phyloP scores from a whole-genome alignment of 495 filamentous ascomycete species.

The Antarctomyces pellizariae region DNA sequence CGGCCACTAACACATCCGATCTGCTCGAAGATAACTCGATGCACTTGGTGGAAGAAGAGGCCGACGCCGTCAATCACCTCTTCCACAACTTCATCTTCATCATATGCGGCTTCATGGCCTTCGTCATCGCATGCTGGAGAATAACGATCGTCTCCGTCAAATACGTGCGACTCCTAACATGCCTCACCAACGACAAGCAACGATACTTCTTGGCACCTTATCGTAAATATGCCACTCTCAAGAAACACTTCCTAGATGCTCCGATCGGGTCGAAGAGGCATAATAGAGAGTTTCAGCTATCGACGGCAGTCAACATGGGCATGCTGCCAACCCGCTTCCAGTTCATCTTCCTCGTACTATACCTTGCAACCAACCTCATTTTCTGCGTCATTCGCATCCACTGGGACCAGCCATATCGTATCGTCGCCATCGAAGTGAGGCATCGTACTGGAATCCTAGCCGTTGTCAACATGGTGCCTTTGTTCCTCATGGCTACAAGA shows the following conservation, averaged over 20 bases:
- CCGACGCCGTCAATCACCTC: slow-evolving; percentile 8
- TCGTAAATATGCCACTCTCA: slow-evolving; percentile 37
- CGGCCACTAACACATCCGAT: no score
- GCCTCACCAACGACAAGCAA: slow-evolving; percentile 40
- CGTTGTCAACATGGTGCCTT: slow-evolving; percentile 54
- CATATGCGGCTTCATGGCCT: slow-evolving; percentile 20
- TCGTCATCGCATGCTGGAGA: slow-evolving; percentile 22
- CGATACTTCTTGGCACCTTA: slow-evolving; percentile 26
- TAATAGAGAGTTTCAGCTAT: slow-evolving; percentile 74
- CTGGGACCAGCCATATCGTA: slow-evolving; percentile 21
- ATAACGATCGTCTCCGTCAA: slow-evolving; percentile 29
- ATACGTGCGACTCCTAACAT: slow-evolving; percentile 53
- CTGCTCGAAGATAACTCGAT: no score
- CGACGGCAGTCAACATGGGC: slow-evolving; percentile 63
- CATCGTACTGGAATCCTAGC: slow-evolving; percentile 70
- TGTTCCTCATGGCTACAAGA: slow-evolving; percentile 32
- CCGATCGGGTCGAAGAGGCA: slow-evolving; percentile 67
- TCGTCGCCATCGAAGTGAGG: slow-evolving; percentile 42
- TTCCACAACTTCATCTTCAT: slow-evolving; percentile 24
- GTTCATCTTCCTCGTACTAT: slow-evolving; percentile 43
- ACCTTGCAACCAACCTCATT: slow-evolving; percentile 51
- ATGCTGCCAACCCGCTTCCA: slow-evolving; percentile 78
- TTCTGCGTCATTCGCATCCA: slow-evolving; percentile 62
- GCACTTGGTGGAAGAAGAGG: slow-evolving; percentile 3
- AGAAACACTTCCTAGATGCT: slow-evolving; percentile 62